A percentile compares a stretch with the other conserved stretches of the same genome.
These are phyloP conservation scores for Hydnum rufescens DNA, from an alignment of 768 basidiomycete species.

Conservation along the genomic window DNA sequence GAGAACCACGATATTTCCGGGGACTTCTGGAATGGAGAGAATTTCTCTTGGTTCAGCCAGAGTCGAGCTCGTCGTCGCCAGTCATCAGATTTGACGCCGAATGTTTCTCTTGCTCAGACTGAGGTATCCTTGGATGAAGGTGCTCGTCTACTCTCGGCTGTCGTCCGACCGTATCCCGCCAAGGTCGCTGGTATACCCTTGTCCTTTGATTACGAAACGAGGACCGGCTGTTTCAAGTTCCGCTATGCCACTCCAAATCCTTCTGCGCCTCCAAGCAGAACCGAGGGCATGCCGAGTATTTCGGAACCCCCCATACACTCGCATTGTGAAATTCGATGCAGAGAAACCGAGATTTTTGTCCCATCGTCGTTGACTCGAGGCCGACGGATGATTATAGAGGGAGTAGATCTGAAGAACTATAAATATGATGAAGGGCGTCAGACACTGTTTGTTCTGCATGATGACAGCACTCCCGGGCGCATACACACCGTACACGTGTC, in stretches of 20 bases:
- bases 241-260: constrained; percentile 34
- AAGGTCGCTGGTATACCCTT: constrained; percentile 77
- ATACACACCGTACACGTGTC: constrained; percentile 33
- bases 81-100: constrained; percentile 5
- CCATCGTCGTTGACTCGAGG: constrained; percentile 41
- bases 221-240: constrained; percentile 41
- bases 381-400: constrained; percentile 36
- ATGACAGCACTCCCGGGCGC: constrained; percentile 25
- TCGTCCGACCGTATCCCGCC: constrained; percentile 81
- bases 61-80: constrained; percentile 17
- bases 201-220: constrained; percentile 57
- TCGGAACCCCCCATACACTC: constrained; percentile 23
- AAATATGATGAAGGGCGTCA: constrained; percentile 44
- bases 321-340: constrained; percentile 24
- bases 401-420: constrained; percentile 33
- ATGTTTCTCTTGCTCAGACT: constrained; percentile 27
- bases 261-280: background rate
- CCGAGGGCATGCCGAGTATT: constrained; percentile 14
- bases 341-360: constrained; percentile 67
- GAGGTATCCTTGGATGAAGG: constrained; percentile 66
- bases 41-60: constrained; percentile 75
- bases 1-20: constrained; percentile 58
- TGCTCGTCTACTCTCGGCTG: constrained; percentile 47
- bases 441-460: constrained; percentile 47
- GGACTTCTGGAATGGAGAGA: constrained; percentile 91